Evolutionary conservation across 345 rosid genomes (phyloP), one percentile per base, ranked within the genome.

Genomic region (Eucalyptus curtisii): DNA sequence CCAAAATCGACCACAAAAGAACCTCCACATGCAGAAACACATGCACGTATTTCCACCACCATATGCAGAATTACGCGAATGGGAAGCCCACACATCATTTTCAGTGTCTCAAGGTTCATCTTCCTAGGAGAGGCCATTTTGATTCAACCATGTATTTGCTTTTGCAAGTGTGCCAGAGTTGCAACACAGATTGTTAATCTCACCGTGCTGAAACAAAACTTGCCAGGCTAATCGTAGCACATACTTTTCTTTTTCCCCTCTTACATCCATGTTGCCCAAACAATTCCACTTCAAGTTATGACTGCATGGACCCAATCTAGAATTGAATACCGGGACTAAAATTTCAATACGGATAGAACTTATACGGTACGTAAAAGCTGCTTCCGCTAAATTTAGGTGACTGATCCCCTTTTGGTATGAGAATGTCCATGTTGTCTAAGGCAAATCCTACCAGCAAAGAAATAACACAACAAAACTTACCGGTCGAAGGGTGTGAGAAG

Each of bases 401-500:
- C 48, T 57, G 79, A 27, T 55, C 27, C 82, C 37, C 6, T 45
- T 27, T 37, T 37, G 27, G 27, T 2, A 17, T 7, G 8, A 66
- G 52, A 50, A 49, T 33, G 81, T 40, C 47, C 7, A 7, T 76
- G 47, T 20, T 76, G 3, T 76, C 47, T 20, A 10, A 76, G 82
- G 82, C 47, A 76, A 76, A 76, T 76, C 82, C 47, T 20, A 40
- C 82, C 82, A 40, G 82, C 27, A 37, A 76, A 76, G 82, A 76
- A 76, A 15, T 76, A 76, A 10, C 82, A 71, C 6, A 27, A 45
- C 44, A 13, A 22, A 66, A 90, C 98, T 97, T 95, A 98, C 99
- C 4, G 99, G 99, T 88, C 93, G 88, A 71, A 97, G 98, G 80
- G 99, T 98, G 93, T 98, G 99, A 85, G 99, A 98, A 82, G 99